Evolutionary conservation across 805 yeast species (phyloP), one percentile per base, ranked within the genome.

Genomic region (Nakazawaea ishiwadae): DNA sequence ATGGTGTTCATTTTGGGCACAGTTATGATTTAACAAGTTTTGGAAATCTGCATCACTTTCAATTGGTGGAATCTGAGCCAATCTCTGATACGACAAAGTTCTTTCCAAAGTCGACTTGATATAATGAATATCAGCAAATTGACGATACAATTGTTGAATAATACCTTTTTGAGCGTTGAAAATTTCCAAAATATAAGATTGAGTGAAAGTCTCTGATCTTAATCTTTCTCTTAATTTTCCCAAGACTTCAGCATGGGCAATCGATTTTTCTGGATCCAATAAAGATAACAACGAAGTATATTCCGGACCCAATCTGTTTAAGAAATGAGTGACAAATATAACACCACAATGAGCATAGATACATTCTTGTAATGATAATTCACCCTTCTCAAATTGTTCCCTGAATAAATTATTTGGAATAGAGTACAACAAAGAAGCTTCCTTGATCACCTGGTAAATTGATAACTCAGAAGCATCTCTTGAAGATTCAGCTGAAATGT

Each of bases 291-390:
- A 71, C 35, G 87, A 74, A 51, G 71, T 77, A 63, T 85, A 90
- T 63, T 90, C 97, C 2, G 95, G 79, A 23, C 98, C 97, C 57
- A 91, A 73, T 58, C 98, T 77, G 69, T 93, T 93, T 62, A 91
- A 75, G 68, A 91, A 93, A 65, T 93, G 98, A 27, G 95, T 83
- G 38, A 88, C 95, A 59, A 93, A 91, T 47, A 88, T 85, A 34
- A 85, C 83, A 53, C 91, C 96, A 62, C 89, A 84, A 62, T 91
- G 98, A 34, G 97, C 95, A 60, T 93, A 93, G 44, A 89, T 82
- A 35, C 90, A 79, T 66, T 93, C 99, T 66, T 91, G 98, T 52
- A 95, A 79, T 1, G 97, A 89, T 62, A 91, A 74, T 50, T 79
- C 80, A 41, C 91, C 84, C 38, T 69, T 61, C 47, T 83, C 79